Percentiles rank a stretch among this genome's conserved stretches.
These are phyloP conservation scores for Aureobasidium vineae DNA, from an alignment of 2,329 filamentous ascomycete species.

Conservation along the genomic window DNA sequence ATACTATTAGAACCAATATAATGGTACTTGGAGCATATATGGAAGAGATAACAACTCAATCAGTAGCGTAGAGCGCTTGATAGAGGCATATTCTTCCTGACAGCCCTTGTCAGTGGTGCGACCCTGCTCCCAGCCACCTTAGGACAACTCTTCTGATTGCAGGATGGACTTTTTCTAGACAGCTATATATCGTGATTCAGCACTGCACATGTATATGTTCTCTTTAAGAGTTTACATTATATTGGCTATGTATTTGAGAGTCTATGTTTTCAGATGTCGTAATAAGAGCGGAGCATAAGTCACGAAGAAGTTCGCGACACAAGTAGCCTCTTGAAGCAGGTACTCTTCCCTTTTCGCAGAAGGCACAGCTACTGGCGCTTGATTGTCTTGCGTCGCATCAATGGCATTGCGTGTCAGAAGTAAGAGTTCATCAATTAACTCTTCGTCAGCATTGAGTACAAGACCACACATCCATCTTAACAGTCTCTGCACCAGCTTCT, in stretches of 20 bases:
- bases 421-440: slow-evolving; percentile 1
- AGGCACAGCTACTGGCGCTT: neutral
- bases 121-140: neutral
- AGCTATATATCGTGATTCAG: neutral
- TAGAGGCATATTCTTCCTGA: neutral
- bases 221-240: neutral
- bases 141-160: neutral
- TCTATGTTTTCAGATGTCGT: neutral
- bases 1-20: too few species aligned
- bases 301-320: slow-evolving; percentile 9
- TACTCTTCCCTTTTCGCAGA: neutral
- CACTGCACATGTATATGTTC: neutral
- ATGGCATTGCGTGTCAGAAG: slow-evolving; percentile 5
- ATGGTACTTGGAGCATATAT: fast-evolving
- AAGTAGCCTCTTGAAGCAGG: slow-evolving; percentile 14
- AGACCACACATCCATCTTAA: slow-evolving; percentile 20
- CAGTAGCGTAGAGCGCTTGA: neutral
- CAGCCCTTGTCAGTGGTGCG: neutral
- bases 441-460: slow-evolving; percentile 12
- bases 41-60: too few species aligned
- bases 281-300: neutral
- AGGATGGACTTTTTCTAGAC: too few species aligned
- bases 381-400: neutral
- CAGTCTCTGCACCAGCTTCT: slow-evolving; percentile 5
- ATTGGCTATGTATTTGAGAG: neutral